Evolutionary conservation across 1,284 basidiomycete genomes (phyloP).

Genomic region (Ustilago esculenta): DNA sequence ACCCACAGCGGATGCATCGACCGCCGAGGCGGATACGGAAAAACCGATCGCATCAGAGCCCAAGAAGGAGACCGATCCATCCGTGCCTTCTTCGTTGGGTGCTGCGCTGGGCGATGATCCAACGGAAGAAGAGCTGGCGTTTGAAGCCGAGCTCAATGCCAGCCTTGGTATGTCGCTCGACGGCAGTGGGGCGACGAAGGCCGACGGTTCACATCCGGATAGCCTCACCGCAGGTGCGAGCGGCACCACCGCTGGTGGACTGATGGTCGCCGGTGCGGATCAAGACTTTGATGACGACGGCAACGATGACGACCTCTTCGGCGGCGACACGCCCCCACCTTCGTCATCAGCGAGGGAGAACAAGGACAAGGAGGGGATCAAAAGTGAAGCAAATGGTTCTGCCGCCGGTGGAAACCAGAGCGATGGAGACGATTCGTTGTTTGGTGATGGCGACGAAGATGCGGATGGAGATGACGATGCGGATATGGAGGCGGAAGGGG

Average conservation of each 20-base stretch:
- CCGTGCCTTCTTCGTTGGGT: conserved; percentile 5
- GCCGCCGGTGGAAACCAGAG: conserved; percentile 11
- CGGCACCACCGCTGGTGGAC: conserved; percentile 23
- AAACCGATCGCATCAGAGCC: too few relatives aligned
- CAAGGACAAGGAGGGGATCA: conserved; percentile 9
- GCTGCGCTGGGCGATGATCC: conserved; percentile 28
- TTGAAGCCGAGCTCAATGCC: conserved; percentile 53
- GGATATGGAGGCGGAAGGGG: conserved; percentile 49
- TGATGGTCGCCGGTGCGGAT: conserved; percentile 39
- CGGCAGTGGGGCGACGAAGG: conserved; percentile 23
- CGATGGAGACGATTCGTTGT: conserved; percentile 49
- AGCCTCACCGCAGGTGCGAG: neutral
- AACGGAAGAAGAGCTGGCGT: conserved; percentile 52
- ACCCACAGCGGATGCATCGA: too few relatives aligned
- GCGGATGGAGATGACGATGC: conserved; percentile 50
- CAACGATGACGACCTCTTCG: conserved; percentile 43
- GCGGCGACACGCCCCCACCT: conserved; percentile 35
- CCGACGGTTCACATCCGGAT: conserved; percentile 18
- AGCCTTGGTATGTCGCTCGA: conserved; percentile 43
- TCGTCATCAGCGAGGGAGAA: conserved; percentile 3
- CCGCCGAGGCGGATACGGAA: too few relatives aligned
- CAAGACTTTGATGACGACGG: conserved; percentile 25
- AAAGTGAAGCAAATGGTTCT: conserved; percentile 16
- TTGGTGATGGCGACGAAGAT: conserved; percentile 42
- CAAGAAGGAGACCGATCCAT: too few relatives aligned